These are phyloP conservation scores for Croton laevigatus DNA, from an alignment of 441 rosid genomes.

Conservation along the genomic window DNA sequence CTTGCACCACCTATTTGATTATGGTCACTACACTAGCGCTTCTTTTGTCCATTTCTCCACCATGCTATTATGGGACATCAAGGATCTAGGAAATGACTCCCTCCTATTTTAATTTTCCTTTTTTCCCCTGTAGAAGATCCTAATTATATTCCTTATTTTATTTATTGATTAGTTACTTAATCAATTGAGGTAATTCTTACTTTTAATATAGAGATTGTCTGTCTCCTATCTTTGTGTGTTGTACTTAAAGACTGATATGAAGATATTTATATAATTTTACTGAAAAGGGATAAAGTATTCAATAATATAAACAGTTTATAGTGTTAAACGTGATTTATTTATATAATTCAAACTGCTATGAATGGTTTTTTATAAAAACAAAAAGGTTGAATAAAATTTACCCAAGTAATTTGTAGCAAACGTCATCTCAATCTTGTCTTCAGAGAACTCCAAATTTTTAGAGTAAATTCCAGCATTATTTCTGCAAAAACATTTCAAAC, in stretches of 20 bases:
- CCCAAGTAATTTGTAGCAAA: conserved; percentile 91
- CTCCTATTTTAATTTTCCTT: too few species aligned
- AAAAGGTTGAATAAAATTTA: conserved; percentile 21
- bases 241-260: too few species aligned
- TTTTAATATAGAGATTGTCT: too few species aligned
- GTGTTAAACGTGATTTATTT: too few species aligned
- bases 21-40: not conserved
- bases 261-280: too few species aligned
- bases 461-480: conserved; percentile 90
- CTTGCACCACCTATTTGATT: not conserved
- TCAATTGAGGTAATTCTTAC: too few species aligned
- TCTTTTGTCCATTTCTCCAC: not conserved
- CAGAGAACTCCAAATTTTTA: conserved; percentile 75
- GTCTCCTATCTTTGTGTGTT: too few species aligned
- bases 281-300: too few species aligned
- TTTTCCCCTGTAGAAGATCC: too few species aligned
- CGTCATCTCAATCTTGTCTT: conserved; percentile 89
- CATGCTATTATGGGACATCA: not conserved
- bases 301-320: not conserved
- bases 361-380: not conserved
- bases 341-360: not conserved
- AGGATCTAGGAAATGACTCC: too few species aligned
- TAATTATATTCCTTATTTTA: too few species aligned
- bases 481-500: conserved; percentile 36
- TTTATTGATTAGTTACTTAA: too few species aligned